These are phyloP conservation scores for Mycena sp. DNA, from an alignment of 1,284 basidiomycete species.

Conservation along the genomic window DNA sequence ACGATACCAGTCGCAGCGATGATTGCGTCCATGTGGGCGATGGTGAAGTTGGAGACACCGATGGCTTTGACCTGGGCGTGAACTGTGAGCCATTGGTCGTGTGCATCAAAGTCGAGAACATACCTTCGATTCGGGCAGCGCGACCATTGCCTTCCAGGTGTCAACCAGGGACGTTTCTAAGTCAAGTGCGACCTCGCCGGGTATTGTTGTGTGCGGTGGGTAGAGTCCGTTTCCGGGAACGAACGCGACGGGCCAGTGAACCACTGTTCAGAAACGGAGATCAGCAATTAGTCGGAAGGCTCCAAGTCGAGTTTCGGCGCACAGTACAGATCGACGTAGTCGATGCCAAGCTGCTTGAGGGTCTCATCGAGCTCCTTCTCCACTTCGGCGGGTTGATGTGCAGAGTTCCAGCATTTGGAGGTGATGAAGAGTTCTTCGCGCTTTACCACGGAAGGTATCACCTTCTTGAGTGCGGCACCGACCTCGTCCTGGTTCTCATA, in stretches of 20 bases:
- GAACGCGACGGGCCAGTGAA: slow-evolving; percentile 92
- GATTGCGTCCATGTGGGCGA: slow-evolving; percentile 73
- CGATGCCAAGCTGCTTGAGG: slow-evolving; percentile 72
- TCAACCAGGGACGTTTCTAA: slow-evolving; percentile 70
- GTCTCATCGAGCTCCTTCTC: slow-evolving; percentile 82
- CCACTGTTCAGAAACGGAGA: slow-evolving; percentile 53
- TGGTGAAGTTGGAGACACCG: slow-evolving; percentile 87
- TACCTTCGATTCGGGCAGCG: slow-evolving; percentile 26
- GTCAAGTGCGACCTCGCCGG: slow-evolving; percentile 66
- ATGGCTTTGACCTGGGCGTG: slow-evolving; percentile 63
- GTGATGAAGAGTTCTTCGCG: slow-evolving; percentile 89
- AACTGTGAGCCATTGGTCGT: not conserved
- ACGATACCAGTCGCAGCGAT: slow-evolving; percentile 80
- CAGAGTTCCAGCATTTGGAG: slow-evolving; percentile 82
- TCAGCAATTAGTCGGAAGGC: not conserved
- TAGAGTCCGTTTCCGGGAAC: slow-evolving; percentile 65
- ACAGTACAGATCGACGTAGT: slow-evolving; percentile 87
- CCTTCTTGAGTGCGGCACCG: slow-evolving; percentile 77
- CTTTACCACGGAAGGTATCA: slow-evolving; percentile 80
- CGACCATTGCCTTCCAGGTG: slow-evolving; percentile 86
- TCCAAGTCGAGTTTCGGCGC: slow-evolving; percentile 33
- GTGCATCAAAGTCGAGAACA: not conserved
- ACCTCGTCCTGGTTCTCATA: slow-evolving; percentile 83
- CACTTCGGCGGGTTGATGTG: slow-evolving; percentile 68
- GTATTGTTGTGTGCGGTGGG: slow-evolving; percentile 58